Evolutionary conservation across 139 green algal genomes (phyloP), one percentile per base, ranked within the genome.

Genomic region (Tetradesmus lagerheimii): DNA sequence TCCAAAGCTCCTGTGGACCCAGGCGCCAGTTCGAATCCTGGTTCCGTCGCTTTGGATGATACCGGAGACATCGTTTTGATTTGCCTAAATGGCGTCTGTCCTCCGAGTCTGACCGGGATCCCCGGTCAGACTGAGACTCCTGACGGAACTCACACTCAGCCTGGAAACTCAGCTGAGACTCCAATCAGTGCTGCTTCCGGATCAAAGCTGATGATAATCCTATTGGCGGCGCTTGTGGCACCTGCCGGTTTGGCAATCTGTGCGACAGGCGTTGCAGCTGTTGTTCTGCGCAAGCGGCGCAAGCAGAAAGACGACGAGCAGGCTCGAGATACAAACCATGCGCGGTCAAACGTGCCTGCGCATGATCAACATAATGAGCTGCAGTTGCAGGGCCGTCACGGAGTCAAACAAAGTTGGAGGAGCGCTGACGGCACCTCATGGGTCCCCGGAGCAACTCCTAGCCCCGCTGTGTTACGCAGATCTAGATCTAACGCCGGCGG

Each of bases 161-260:
- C n/a, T 31, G 15, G 25, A 85, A 29, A 27, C 76, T 2, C 23
- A 31, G 37, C 4, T 34, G 15, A 31, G 76, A 27, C 38, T 31
- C 14, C 27, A 0, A 18, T 38, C 15, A 38, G 38, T 38, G 78
- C 37, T 38, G 38, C 25, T 9, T 34, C 79, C 29, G 18, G 66
- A 9, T 12, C n/a, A 16, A 86, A 75, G 31, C 29, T 86, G 1
- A 4, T 86, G 12, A 74, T 71, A 0, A 84, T 84, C 29, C 23
- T 84, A 0, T 6, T 86, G 31, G 80, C 80, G 31, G 43, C 80
- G 11, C 11, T 86, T 34, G 41, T 43, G 9, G 80, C 45, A 25
- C 80, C 80, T 31, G 29, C 80, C 31, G 80, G 80, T 2, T 4
- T 86, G 6, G 80, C 80, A 15, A 31, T 86, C 18, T 86, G 80